These are phyloP conservation scores for Leucocoprinus leucothites DNA, from an alignment of 768 basidiomycete genomes.

Conservation along the genomic window DNA sequence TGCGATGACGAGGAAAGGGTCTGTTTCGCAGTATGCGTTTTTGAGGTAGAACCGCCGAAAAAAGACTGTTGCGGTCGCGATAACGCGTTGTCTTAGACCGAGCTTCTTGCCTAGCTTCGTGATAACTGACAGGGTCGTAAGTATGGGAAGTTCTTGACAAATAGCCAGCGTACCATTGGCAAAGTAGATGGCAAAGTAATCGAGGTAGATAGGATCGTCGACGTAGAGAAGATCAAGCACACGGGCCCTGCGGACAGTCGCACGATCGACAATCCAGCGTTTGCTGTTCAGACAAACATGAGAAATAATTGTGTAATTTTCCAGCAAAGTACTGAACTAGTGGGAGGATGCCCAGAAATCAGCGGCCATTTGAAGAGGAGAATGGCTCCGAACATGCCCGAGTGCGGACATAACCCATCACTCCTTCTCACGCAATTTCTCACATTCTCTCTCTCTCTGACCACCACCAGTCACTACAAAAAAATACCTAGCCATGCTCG, in stretches of 20 bases:
- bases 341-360: slow-evolving; percentile 18
- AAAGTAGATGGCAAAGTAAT: slow-evolving; percentile 86
- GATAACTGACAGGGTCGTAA: slow-evolving; percentile 50
- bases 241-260: slow-evolving; percentile 71
- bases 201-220: slow-evolving; percentile 71
- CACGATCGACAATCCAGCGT: slow-evolving; percentile 87
- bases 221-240: slow-evolving; percentile 50
- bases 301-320: not conserved
- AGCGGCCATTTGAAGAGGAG: slow-evolving; percentile 12
- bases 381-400: slow-evolving; percentile 5
- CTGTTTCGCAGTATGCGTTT: slow-evolving; percentile 94
- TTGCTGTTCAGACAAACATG: slow-evolving; percentile 50
- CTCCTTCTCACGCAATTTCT: slow-evolving; percentile 8
- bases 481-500: slow-evolving; percentile 53
- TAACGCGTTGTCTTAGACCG: slow-evolving; percentile 80
- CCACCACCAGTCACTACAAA: slow-evolving; percentile 9
- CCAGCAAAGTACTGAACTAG: slow-evolving; percentile 7
- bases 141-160: not conserved
- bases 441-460: slow-evolving; percentile 18
- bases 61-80: slow-evolving; percentile 93
- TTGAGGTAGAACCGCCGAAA: slow-evolving; percentile 97
- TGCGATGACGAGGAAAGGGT: slow-evolving; percentile 88
- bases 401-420: not conserved
- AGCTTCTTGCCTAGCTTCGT: slow-evolving; percentile 85
- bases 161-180: slow-evolving; percentile 57